Evolutionary conservation across 2,329 filamentous ascomycete species (phyloP).

Genomic region (Hymenotorrendiella dingleyae): DNA sequence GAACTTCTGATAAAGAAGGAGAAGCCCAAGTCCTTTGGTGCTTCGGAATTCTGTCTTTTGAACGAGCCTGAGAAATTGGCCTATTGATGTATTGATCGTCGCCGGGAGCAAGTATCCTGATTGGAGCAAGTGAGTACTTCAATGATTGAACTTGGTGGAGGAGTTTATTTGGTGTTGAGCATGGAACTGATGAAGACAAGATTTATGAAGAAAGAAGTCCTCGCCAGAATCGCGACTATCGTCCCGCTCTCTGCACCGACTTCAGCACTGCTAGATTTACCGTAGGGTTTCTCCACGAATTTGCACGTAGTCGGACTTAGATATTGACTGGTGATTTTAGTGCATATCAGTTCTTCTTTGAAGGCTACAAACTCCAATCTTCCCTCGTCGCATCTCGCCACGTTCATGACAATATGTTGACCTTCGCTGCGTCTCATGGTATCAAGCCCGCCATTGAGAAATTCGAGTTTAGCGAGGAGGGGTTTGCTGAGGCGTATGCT

Average conservation of each 20-base stretch:
- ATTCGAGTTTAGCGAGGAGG: slow-evolving; percentile 8
- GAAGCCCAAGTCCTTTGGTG: slow-evolving; percentile 55
- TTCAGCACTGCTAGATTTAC: slow-evolving; percentile 7
- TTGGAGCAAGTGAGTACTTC: slow-evolving; percentile 28
- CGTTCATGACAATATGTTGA: slow-evolving; percentile 11
- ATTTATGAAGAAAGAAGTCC: slow-evolving; percentile 15
- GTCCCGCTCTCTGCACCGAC: slow-evolving; percentile 36
- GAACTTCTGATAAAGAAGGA: slow-evolving; percentile 48
- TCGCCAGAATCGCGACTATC: slow-evolving; percentile 43
- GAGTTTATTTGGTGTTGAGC: too few species aligned
- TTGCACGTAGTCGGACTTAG: too few species aligned
- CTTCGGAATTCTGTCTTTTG: slow-evolving; percentile 38
- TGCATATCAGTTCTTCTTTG: too few species aligned
- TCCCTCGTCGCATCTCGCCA: slow-evolving; percentile 5
- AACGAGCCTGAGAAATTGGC: slow-evolving; percentile 16
- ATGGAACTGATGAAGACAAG: slow-evolving; percentile 1
- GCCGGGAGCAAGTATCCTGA: slow-evolving; percentile 30
- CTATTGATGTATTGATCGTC: slow-evolving; percentile 19
- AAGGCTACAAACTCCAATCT: too few species aligned
- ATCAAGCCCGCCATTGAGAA: slow-evolving; percentile 12
- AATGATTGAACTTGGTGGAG: too few species aligned
- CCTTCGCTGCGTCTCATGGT: slow-evolving; percentile 8
- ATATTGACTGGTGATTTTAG: too few species aligned
- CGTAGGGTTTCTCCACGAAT: too few species aligned
- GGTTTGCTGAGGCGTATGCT: slow-evolving; percentile 4